Evolutionary conservation across 805 yeast genomes (phyloP).

Genomic region (Metschnikowia peoriensis): DNA sequence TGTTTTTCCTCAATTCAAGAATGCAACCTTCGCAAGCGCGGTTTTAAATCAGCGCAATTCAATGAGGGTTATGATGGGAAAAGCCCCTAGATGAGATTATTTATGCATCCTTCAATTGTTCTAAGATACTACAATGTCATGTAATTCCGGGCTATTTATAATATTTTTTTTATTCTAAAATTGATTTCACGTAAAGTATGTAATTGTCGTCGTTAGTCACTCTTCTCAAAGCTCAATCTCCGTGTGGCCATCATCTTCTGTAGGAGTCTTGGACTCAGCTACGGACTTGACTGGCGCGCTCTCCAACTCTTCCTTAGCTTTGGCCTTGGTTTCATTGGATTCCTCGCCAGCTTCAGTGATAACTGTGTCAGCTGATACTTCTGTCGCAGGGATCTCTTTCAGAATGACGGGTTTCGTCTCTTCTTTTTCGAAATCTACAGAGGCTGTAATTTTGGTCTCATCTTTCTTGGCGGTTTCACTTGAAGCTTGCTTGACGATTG

Average conservation of each 20-base stretch:
- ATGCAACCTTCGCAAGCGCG: too few species aligned
- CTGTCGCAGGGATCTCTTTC: not conserved
- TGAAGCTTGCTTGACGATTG: constrained; percentile 1
- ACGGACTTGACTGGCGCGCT: not conserved
- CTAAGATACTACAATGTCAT: too few species aligned
- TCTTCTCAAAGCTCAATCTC: constrained; percentile 6
- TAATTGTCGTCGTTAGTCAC: not conserved
- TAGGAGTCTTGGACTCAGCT: not conserved
- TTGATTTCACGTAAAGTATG: not conserved
- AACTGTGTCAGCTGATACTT: not conserved
- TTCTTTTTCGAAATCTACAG: not conserved
- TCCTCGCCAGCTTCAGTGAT: not conserved
- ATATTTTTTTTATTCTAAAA: not conserved
- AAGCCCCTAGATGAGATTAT: too few species aligned
- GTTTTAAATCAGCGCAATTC: too few species aligned
- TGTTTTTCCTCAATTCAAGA: too few species aligned
- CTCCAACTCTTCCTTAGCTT: not conserved
- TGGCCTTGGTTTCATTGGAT: not conserved
- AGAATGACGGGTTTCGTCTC: not conserved
- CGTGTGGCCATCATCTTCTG: constrained; percentile 3
- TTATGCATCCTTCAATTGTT: too few species aligned
- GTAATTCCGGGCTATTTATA: not conserved
- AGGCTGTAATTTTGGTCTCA: not conserved
- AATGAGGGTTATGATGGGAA: too few species aligned
- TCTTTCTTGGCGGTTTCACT: not conserved